phyloP scores from a whole-genome alignment of 306 rosid genomes.

The Cyamopsis tetragonoloba region DNA sequence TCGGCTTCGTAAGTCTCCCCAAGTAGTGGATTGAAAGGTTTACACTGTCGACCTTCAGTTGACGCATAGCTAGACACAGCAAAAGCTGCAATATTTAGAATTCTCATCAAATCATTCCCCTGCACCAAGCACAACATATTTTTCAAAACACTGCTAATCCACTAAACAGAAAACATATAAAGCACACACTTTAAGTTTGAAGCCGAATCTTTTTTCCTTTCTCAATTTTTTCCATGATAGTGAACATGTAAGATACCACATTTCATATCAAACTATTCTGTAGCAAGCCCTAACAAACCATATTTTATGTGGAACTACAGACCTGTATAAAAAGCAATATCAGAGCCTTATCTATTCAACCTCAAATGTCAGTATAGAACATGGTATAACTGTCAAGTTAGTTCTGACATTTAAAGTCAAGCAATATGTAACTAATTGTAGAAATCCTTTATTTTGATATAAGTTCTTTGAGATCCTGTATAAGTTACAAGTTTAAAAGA shows the following conservation, averaged over 20 bases:
- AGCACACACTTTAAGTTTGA: conserved; percentile 5
- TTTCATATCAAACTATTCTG: conserved; percentile 16
- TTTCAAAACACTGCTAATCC: conserved; percentile 23
- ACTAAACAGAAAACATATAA: conserved; percentile 9
- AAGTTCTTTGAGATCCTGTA: background rate
- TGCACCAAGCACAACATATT: conserved; percentile 49
- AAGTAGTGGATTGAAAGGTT: conserved; percentile 97
- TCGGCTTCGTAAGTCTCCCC: conserved; percentile 99
- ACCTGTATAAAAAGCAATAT: background rate
- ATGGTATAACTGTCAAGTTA: background rate
- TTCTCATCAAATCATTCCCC: conserved; percentile 98
- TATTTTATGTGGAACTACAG: background rate
- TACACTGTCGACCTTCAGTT: conserved; percentile 97
- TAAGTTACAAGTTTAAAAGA: background rate
- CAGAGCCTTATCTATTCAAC: background rate
- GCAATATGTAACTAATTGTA: background rate
- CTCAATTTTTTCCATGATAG: conserved; percentile 12
- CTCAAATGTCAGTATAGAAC: conserved; percentile 1
- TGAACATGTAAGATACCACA: background rate
- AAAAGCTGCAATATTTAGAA: conserved; percentile 85
- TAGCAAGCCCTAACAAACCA: background rate
- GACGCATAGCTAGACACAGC: conserved; percentile 98
- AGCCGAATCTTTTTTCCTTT: background rate
- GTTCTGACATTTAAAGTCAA: background rate
- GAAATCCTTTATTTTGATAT: background rate